These are phyloP conservation scores for Trematosphaeria pertusa DNA, from an alignment of 2,329 filamentous ascomycete genomes.

Conservation along the genomic window DNA sequence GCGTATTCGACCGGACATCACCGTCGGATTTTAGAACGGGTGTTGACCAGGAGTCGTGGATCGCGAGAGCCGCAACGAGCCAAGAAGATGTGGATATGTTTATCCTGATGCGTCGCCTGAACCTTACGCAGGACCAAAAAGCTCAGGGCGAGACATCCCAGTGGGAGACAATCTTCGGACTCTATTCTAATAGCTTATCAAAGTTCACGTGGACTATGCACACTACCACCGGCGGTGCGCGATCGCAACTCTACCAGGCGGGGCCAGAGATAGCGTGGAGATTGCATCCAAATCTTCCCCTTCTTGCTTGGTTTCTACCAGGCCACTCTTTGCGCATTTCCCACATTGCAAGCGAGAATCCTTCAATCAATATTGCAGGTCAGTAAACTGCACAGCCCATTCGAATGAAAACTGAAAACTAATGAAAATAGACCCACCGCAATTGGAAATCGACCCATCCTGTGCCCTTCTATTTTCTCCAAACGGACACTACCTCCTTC, in stretches of 20 bases:
- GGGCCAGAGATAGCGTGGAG: not conserved
- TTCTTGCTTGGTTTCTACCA: not conserved
- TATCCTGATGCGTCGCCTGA: not conserved
- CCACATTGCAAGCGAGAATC: not conserved
- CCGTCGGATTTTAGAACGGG: not conserved
- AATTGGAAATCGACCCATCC: not conserved
- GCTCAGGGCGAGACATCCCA: not conserved
- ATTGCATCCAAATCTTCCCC: not conserved
- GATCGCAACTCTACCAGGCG: not conserved
- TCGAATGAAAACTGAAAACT: too few relatives aligned
- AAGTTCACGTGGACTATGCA: not conserved
- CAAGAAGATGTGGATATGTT: not conserved
- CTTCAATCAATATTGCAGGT: not conserved
- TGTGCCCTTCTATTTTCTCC: not conserved
- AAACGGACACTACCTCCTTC: not conserved
- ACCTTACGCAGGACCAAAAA: not conserved
- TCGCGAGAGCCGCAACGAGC: not conserved
- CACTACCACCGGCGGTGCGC: not conserved
- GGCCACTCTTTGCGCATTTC: not conserved
- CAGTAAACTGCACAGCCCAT: too few relatives aligned
- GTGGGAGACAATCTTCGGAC: not conserved
- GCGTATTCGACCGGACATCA: not conserved
- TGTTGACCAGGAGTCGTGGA: not conserved
- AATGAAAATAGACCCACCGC: not conserved
- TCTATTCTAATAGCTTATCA: not conserved